phyloP scores from a whole-genome alignment of 192 early-diverging fungal genomes.

The Chytriomyces hyalinus region DNA sequence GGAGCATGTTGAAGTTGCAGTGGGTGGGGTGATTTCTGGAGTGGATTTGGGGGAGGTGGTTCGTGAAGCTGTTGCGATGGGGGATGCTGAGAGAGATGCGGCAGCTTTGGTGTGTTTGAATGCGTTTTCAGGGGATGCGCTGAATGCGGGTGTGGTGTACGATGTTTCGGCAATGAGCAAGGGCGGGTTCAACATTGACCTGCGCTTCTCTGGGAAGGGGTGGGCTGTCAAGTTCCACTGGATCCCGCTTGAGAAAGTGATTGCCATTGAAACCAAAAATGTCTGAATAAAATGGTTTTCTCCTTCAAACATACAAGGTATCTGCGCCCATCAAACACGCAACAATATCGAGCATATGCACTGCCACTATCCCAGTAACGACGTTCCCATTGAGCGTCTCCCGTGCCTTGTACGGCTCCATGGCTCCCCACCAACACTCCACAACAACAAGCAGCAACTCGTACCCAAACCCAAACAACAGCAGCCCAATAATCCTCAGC shows the following conservation, averaged over 20 bases:
- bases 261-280: conserved; percentile 12
- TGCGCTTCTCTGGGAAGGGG: neutral
- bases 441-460: no score
- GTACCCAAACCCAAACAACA: no score
- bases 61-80: neutral
- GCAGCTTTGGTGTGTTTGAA: neutral
- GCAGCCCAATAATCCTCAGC: no score
- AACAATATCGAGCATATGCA: no score
- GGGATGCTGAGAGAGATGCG: neutral
- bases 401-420: no score
- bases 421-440: no score
- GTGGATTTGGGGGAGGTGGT: neutral
- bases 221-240: conserved; percentile 36
- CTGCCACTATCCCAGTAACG: no score
- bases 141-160: neutral
- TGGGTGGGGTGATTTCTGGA: neutral
- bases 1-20: conserved; percentile 33
- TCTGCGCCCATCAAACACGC: no score
- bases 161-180: neutral
- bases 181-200: conserved; percentile 24
- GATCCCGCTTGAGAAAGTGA: conserved; percentile 30
- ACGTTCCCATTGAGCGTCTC: no score
- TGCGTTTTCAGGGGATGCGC: conserved; percentile 2
- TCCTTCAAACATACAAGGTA: no score
- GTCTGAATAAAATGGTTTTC: neutral